phyloP scores from a whole-genome alignment of 768 basidiomycete species.

The Fistulinella prunicolor region DNA sequence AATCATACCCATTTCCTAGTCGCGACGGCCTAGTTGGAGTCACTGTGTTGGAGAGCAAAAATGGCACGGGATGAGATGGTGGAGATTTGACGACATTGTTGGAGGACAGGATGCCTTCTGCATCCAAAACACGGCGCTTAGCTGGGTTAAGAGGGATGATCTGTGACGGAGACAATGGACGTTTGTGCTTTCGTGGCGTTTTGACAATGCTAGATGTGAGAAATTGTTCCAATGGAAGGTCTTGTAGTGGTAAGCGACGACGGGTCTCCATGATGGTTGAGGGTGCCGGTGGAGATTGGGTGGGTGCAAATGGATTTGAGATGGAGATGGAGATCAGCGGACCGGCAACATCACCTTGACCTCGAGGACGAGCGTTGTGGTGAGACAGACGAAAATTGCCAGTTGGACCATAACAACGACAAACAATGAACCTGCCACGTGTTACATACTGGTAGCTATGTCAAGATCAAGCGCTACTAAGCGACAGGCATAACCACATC shows the following conservation, averaged over 20 bases:
- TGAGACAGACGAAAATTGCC: slow-evolving; percentile 16
- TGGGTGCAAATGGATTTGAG: neutral
- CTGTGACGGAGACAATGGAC: slow-evolving; percentile 56
- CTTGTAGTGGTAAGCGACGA: slow-evolving; percentile 51
- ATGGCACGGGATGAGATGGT: slow-evolving; percentile 29
- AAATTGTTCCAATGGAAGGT: slow-evolving; percentile 59
- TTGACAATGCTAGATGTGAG: slow-evolving; percentile 33
- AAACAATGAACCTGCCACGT: slow-evolving; percentile 19
- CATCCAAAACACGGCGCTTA: slow-evolving; percentile 64
- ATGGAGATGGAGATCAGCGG: slow-evolving; percentile 24
- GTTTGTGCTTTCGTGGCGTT: slow-evolving; percentile 46
- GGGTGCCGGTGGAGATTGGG: slow-evolving; percentile 3
- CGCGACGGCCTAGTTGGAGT: slow-evolving; percentile 36
- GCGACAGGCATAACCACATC: slow-evolving; percentile 67
- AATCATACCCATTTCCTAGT: slow-evolving; percentile 30
- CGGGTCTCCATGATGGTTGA: slow-evolving; percentile 24
- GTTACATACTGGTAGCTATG: slow-evolving; percentile 6
- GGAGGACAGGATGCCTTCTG: slow-evolving; percentile 47
- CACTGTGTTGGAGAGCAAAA: slow-evolving; percentile 16
- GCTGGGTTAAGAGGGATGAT: slow-evolving; percentile 54
- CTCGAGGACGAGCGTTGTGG: slow-evolving; percentile 11
- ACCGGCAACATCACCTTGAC: slow-evolving; percentile 25
- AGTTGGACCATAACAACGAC: slow-evolving; percentile 19
- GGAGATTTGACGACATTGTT: slow-evolving; percentile 17
- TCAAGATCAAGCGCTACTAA: slow-evolving; percentile 11